Evolutionary conservation across 805 yeast species (phyloP), one percentile per base, ranked within the genome.

Genomic region (Kodamaea leandrae): DNA sequence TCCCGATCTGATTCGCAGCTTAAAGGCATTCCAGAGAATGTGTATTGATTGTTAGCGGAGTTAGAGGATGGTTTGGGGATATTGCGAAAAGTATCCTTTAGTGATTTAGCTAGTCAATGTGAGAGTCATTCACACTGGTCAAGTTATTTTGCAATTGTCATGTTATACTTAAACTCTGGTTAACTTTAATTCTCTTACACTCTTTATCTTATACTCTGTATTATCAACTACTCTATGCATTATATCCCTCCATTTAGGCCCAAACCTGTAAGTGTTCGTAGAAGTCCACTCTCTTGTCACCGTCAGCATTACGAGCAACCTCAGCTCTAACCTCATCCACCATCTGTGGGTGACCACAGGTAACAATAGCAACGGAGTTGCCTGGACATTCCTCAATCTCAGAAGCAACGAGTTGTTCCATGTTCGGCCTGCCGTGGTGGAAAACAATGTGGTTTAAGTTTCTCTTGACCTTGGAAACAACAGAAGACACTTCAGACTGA

Each of bases 281-380:
- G 52, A 80, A 80, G 45, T 83, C 90, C 14, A 84, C 75, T 33
- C 85, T 71, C 39, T 72, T 65, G 13, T 68, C 56, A 13, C 41
- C 36, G 16, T 25, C 60, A 38, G 78, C 53, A 43, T 72, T 57
- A 29, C 63, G 48, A 0, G 74, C 66, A 4, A 80, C 73, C 5
- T 72, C 55, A 26, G 63, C 54, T 53, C 91, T 70, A 13, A 80
- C 49, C 2, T 63, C 69, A 52, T 82, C 89, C 49, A 72, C 80
- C 72, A 81, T 72, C 3, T 57, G 39, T 19, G 78, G 72, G 37
- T 82, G 84, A 6, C 88, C 89, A 64, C 89, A 83, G 10, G 77
- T 66, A 26, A 82, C 63, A 30, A 83, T 68, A 0, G 76, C 76
- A n/a, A 72, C 55, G 2, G 81, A 63, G 28, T 30, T 38, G 0